Conservation (phyloP, 345 rosid species). For the Citrus australasica region DNA sequence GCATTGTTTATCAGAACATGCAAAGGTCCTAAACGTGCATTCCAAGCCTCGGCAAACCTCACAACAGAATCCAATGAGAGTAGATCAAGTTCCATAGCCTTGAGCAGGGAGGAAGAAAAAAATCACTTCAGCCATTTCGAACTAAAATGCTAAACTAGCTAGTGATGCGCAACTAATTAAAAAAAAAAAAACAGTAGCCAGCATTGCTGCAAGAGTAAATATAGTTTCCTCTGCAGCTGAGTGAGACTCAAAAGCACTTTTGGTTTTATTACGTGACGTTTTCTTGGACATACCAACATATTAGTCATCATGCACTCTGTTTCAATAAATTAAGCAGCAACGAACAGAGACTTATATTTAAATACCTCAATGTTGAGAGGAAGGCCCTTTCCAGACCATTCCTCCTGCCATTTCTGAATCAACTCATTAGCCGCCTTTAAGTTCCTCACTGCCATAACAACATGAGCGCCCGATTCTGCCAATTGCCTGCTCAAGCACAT, state of each 20-base stretch:
- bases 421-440: conserved; percentile 65
- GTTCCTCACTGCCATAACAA: conserved; percentile 96
- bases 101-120: not conserved
- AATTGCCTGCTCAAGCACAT: conserved; percentile 53
- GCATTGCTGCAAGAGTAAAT: not conserved
- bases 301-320: not conserved
- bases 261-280: not conserved
- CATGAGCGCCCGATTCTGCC: conserved; percentile 96
- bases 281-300: not conserved
- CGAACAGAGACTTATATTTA: not conserved
- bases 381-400: conserved; percentile 65
- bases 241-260: not conserved
- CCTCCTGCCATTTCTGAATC: conserved; percentile 78
- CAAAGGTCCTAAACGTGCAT: conserved; percentile 57
- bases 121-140: conserved; percentile 12
- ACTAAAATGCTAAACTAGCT: not conserved
- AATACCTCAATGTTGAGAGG: conserved; percentile 77
- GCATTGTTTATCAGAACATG: conserved; percentile 92
- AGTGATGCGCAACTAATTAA: not conserved
- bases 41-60: conserved; percentile 67
- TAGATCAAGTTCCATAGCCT: conserved; percentile 97
- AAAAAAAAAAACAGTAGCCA: not conserved
- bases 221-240: not conserved
- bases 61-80: conserved; percentile 83
- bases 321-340: not conserved